These are phyloP conservation scores for Geosmithia morbida DNA, from an alignment of 2,329 filamentous ascomycete genomes.

Conservation along the genomic window DNA sequence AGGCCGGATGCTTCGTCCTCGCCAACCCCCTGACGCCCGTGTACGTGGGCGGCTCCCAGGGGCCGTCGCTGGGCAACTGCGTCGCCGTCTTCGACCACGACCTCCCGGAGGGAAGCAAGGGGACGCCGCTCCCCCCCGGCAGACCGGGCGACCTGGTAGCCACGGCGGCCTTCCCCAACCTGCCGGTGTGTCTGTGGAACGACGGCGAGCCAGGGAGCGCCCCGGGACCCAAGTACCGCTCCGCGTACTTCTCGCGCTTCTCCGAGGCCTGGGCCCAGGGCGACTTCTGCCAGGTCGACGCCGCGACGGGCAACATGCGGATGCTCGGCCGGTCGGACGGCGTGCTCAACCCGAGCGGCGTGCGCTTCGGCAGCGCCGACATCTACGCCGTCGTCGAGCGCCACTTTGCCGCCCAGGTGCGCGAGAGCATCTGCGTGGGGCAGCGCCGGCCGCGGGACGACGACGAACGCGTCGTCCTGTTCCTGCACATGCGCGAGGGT, in stretches of 20 bases:
- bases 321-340: slow-evolving; percentile 64
- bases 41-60: slow-evolving; percentile 39
- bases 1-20: slow-evolving; percentile 44
- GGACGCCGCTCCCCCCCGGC: slow-evolving; percentile 35
- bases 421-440: slow-evolving; percentile 68
- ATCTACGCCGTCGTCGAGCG: slow-evolving; percentile 63
- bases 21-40: slow-evolving; percentile 59
- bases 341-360: slow-evolving; percentile 65
- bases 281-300: slow-evolving; percentile 62
- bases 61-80: slow-evolving; percentile 31
- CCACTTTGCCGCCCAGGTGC: slow-evolving; percentile 45
- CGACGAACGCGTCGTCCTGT: slow-evolving; percentile 41
- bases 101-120: slow-evolving; percentile 26
- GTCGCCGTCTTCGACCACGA: slow-evolving; percentile 50
- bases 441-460: slow-evolving; percentile 47
- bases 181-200: slow-evolving; percentile 54
- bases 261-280: slow-evolving; percentile 67
- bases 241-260: slow-evolving; percentile 48
- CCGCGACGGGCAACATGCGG: slow-evolving; percentile 46
- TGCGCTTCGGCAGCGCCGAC: slow-evolving; percentile 68
- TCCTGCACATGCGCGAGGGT: slow-evolving; percentile 42
- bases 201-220: slow-evolving; percentile 28
- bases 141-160: slow-evolving; percentile 64
- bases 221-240: slow-evolving; percentile 40
- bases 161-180: slow-evolving; percentile 57